Conservation (phyloP, 1,139 yeast species). For the Suhomyces bokatorum region DNA sequence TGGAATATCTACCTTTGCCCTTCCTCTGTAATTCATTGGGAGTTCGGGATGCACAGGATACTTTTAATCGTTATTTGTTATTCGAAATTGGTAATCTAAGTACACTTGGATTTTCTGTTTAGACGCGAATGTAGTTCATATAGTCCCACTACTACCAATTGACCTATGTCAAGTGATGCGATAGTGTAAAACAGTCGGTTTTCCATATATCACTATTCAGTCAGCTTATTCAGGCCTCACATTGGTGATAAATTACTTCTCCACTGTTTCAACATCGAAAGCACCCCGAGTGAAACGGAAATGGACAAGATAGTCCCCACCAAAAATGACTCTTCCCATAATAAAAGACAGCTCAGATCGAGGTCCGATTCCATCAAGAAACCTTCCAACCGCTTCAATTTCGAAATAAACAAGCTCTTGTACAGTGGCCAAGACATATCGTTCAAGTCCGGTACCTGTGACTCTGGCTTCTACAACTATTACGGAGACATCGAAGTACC, state of each 20-base stretch:
- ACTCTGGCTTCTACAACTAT: conserved; percentile 13
- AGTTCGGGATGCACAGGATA: too few species aligned
- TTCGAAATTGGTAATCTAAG: too few species aligned
- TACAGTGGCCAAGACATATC: conserved; percentile 24
- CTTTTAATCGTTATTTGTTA: too few species aligned
- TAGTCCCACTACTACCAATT: too few species aligned
- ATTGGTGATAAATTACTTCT: too few species aligned
- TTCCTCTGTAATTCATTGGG: conserved; percentile 15
- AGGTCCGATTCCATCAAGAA: conserved; percentile 17
- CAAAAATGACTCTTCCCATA: neutral
- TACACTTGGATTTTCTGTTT: neutral
- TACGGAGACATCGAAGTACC: conserved; percentile 15
- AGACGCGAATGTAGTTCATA: neutral
- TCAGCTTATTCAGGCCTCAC: too few species aligned
- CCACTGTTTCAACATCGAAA: too few species aligned
- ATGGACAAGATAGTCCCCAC: neutral
- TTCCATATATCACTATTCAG: too few species aligned
- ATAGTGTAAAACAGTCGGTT: neutral
- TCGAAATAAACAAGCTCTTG: conserved; percentile 33
- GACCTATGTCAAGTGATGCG: neutral
- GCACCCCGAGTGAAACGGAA: neutral
- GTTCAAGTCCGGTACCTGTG: conserved; percentile 12
- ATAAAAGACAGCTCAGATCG: conserved; percentile 24
- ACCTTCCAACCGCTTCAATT: conserved; percentile 27
- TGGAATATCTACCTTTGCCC: conserved; percentile 13